Conservation (phyloP, 2,329 filamentous ascomycete species). For the Trichoderma atroviride region DNA sequence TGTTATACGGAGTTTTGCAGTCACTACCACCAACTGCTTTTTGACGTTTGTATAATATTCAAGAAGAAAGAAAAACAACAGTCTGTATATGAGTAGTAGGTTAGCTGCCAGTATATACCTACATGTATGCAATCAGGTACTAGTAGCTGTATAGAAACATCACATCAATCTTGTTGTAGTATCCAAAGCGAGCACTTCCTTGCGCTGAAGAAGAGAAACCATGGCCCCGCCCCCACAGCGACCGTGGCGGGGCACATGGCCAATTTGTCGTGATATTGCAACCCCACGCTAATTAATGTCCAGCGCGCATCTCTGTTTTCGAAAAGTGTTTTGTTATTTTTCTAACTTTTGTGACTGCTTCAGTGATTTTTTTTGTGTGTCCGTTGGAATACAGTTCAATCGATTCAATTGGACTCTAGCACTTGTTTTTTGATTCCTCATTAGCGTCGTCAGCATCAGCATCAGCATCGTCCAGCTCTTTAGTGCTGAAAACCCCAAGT, state of each 20-base stretch:
- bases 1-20: neutral
- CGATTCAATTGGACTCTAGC: neutral
- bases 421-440: neutral
- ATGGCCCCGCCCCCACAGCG: slow-evolving; percentile 13
- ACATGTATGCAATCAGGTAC: neutral
- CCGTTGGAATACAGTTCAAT: neutral
- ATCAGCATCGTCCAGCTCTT: neutral
- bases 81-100: neutral
- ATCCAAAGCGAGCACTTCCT: neutral
- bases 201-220: neutral
- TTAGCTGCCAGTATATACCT: neutral
- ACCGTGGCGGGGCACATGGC: neutral
- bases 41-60: neutral
- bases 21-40: neutral
- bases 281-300: slow-evolving; percentile 10
- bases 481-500: neutral
- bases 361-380: neutral
- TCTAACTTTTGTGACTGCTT: neutral
- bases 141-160: neutral
- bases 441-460: neutral
- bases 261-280: neutral
- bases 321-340: neutral
- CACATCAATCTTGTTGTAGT: neutral
- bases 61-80: neutral
- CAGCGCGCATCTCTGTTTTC: neutral